Percentiles rank a stretch among this genome's conserved stretches.
Conservation (phyloP, 768 basidiomycete species). For the Agrocybe chaxingu region DNA sequence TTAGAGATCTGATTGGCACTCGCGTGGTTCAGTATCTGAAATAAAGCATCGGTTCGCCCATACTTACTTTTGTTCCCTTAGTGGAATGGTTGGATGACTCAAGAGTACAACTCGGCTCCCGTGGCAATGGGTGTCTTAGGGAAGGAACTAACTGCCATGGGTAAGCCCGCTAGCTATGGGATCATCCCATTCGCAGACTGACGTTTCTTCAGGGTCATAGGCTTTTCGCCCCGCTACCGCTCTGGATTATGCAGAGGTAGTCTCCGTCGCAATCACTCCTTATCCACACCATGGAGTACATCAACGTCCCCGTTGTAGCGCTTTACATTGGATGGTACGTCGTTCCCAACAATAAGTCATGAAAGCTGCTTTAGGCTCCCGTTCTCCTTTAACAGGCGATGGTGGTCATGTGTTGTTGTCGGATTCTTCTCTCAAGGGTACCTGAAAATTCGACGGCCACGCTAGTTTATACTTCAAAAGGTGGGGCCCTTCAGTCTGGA, state of each 20-base stretch:
- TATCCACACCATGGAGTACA: constrained; percentile 32
- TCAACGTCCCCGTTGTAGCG: constrained; percentile 44
- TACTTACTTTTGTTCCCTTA: constrained; percentile 3
- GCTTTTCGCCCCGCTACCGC: constrained; percentile 47
- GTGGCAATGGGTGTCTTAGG: constrained; percentile 55
- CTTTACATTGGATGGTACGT: constrained; percentile 33
- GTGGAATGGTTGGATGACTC: constrained; percentile 54
- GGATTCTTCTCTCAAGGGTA: constrained; percentile 58
- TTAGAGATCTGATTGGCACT: constrained; percentile 46
- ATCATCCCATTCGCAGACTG: constrained; percentile 40
- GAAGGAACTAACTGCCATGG: constrained; percentile 47
- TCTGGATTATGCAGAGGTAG: constrained; percentile 41
- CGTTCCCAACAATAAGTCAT: not conserved
- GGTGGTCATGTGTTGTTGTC: constrained; percentile 52
- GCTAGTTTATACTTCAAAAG: constrained; percentile 50
- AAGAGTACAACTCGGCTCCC: constrained; percentile 51
- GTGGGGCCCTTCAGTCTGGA: constrained; percentile 11
- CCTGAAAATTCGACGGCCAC: constrained; percentile 50
- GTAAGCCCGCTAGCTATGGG: constrained; percentile 40
- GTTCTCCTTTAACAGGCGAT: constrained; percentile 52
- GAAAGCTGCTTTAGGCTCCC: constrained; percentile 28
- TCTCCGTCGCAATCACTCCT: constrained; percentile 29
- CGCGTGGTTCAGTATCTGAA: constrained; percentile 34
- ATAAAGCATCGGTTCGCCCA: not conserved
- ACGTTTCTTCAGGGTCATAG: constrained; percentile 32